Evolutionary conservation across 2,329 filamentous ascomycete genomes (phyloP).

Genomic region (Colletotrichum karsti): DNA sequence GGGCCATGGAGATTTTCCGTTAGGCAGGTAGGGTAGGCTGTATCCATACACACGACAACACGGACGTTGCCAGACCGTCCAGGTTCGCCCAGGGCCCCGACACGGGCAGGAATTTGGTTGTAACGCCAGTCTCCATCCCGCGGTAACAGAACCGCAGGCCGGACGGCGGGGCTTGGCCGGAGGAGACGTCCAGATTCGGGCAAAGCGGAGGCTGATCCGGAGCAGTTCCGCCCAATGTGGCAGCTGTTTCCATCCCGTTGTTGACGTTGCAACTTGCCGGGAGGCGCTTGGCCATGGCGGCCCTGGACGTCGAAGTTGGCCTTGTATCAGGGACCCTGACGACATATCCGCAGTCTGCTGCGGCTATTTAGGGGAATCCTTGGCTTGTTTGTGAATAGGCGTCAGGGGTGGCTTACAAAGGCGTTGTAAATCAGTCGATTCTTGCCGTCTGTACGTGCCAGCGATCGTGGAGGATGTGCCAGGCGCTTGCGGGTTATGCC

Average conservation of each 20-base stretch:
- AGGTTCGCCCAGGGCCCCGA: neutral
- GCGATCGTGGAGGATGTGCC: neutral
- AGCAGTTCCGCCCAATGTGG: conserved; percentile 12
- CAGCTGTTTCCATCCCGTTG: neutral
- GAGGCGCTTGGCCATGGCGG: neutral
- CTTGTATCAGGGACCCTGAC: neutral
- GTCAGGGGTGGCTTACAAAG: conserved; percentile 7
- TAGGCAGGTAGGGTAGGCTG: too few species aligned
- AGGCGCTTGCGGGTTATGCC: neutral
- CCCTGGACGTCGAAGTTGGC: neutral
- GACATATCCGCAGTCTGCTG: neutral
- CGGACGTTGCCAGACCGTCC: neutral
- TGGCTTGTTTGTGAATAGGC: neutral
- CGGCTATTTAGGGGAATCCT: neutral
- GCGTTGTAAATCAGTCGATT: conserved; percentile 2
- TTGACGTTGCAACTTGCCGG: neutral
- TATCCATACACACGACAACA: neutral
- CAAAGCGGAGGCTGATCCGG: conserved; percentile 19
- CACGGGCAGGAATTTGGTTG: neutral
- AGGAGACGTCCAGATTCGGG: conserved; percentile 18
- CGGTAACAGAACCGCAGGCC: neutral
- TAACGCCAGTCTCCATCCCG: conserved; percentile 14
- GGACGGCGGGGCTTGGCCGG: conserved; percentile 1
- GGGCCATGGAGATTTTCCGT: neutral
- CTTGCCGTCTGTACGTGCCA: neutral